phyloP scores from a whole-genome alignment of 495 filamentous ascomycete species.

The Parathielavia appendiculata region DNA sequence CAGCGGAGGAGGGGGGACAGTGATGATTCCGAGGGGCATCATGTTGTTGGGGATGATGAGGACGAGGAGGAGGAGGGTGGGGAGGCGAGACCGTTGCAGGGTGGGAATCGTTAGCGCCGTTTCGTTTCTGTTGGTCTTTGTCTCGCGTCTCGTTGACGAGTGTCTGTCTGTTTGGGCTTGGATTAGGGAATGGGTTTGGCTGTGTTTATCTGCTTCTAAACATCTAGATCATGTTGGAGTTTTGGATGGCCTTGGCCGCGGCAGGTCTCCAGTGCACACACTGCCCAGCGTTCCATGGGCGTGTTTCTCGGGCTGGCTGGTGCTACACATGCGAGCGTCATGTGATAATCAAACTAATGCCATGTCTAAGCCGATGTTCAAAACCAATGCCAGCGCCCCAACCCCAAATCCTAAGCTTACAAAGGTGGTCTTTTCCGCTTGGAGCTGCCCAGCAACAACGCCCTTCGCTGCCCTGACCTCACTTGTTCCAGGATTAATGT shows the following conservation, averaged over 20 bases:
- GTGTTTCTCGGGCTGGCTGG: no score
- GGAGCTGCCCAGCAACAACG: not conserved
- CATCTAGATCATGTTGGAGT: no score
- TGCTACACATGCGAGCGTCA: no score
- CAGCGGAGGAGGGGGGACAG: constrained; percentile 22
- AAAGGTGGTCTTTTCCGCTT: not conserved
- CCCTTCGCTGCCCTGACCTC: not conserved
- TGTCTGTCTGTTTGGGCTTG: not conserved
- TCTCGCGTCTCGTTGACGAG: not conserved
- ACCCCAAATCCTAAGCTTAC: not conserved
- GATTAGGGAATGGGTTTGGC: no score
- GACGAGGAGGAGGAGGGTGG: constrained; percentile 25
- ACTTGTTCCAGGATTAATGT: no score
- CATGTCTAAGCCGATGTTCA: constrained; percentile 3
- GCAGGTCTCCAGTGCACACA: no score
- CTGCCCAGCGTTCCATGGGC: no score
- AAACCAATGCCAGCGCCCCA: not conserved
- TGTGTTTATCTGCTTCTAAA: no score
- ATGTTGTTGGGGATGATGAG: constrained; percentile 31
- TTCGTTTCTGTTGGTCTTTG: not conserved
- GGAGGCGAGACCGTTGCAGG: constrained; percentile 17
- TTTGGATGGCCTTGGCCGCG: no score
- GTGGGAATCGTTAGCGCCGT: constrained; percentile 1
- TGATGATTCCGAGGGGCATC: constrained; percentile 49
- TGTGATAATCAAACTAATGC: not conserved